Evolutionary conservation across 768 basidiomycete genomes (phyloP), one percentile per base, ranked within the genome.

Genomic region (Boletus insuetus): DNA sequence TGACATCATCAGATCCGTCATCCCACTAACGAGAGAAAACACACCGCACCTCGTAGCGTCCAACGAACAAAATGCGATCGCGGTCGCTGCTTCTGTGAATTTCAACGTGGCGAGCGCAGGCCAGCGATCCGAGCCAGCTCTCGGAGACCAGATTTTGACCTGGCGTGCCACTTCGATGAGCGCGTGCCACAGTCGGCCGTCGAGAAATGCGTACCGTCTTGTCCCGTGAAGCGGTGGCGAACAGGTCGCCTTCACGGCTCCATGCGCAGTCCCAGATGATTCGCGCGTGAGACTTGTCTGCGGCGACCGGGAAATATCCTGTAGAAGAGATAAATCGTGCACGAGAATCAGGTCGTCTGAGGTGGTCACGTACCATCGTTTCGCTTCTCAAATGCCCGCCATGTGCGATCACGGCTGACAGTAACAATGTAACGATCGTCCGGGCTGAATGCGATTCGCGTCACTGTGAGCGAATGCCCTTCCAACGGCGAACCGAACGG

Each of bases 241-340:
- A 99, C 16, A 87, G 64, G 61, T 85, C 81, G 8, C 85, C 84
- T 60, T 91, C 86, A 1, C 73, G 65, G 2, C 89, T 79, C 94
- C 95, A 99, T 14, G 85, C 83, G 64, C 90, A 91, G 68, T 98
- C 97, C 94, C 97, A 95, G 35, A 99, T 89, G 64, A 99, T 97
- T 38, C 97, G 82, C 2, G 82, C 81, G 70, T 98, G 97, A 0
- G 91, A 85, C 72, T 91, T 96, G 54, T 94, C 84, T 16, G 82
- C 79, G 6, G 83, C 82, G 20, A 86, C 64, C 3, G 86, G 83
- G 9, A 75, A 58, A 67, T 84, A 94, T 1, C 82, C 91, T 82
- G 54, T 20, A 2, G 22, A n/a, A 8, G 29, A 38, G 19, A 22
- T 57, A n/a, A 10, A 31, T 45, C 44, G 35, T 19, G 2, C 26